Evolutionary conservation across 495 filamentous ascomycete species (phyloP), one percentile per base, ranked within the genome.

Genomic region (Penicillium arizonense): DNA sequence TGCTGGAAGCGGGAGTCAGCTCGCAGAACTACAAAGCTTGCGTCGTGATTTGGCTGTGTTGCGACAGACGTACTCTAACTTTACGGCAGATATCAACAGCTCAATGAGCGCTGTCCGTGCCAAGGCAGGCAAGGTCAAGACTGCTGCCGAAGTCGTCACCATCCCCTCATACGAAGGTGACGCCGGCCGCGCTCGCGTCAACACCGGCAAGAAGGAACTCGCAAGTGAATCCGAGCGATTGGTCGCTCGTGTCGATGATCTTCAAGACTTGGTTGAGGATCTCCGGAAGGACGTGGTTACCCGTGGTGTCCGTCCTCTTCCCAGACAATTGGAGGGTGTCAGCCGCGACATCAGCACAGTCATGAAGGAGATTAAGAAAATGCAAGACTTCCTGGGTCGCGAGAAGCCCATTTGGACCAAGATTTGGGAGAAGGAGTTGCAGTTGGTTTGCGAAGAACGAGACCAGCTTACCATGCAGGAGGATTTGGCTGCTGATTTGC

Each of bases 331-430:
- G 48, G 92, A 96, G 67, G 76, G 69, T 38, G 91, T 96, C 14
- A 83, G 87, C 50, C 93, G 92, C 61, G 93, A 96, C 57, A 89
- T 97, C 51, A 84, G 87, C 52, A 65, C 75, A 50, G 86, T 90
- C 11, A 89, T 86, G 44, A 81, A 88, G 54, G 91, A 97, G 61
- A 85, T 99, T 37, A 96, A 91, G 83, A 92, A 90, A 75, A 89
- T 97, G 85, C 85, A 94, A 57, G 91, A 96, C 35, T 96, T 87
- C 76, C 80, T 97, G 66, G 87, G 86, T 58, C 79, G 79, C 21
- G 94, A 99, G 80, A 96, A 95, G 70, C 94, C 94, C 0, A 74
- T 96, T 40, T 99, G 94, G 90, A 95, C 88, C 21, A 96, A 96
- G 79, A 94, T 97, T 53, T 97, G 95, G 94, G 91, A 97, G 80